Base-by-base conservation (phyloP, 148 eudicot species). In the Heliamphora exappendiculata region DNA sequence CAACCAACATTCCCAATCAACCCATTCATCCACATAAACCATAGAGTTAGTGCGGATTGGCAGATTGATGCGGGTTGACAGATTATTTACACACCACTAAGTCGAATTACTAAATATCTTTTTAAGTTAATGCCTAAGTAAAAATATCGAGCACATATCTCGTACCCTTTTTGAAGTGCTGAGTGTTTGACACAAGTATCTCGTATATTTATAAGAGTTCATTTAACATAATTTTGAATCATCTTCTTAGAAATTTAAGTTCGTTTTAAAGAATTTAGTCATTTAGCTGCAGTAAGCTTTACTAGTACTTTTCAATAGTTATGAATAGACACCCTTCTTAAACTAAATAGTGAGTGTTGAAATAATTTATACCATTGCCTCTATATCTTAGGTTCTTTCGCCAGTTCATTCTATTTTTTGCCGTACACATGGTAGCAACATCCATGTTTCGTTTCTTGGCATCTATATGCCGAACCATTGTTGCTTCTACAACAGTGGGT, bases 391-490 rank as follows among this genome's bases (percentile, higher is more conserved):
- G 97, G 92, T 92, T 92, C 78, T 86, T 90, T 70, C 83, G 90
- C 34, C 98, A 93, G 36, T 77, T 87, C 70, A 54, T 91, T 50
- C 24, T 93, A 58, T 67, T 85, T 37, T 86, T 83, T 70, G 80
- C 81, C 44, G 86, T 85, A 64, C 97, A 93, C 89, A 72, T 89
- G 49, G 44, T 87, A 28, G 82, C 93, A 64, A 77, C 76, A 72
- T 86, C 98, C 22, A 62, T 88, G 85, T 91, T 90, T 80, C 90
- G 98, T 76, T 85, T 90, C 76, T 31, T 91, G 76, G 97, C 91
- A 58, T 80, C 94, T 57, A 51, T 91, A n/a, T 88, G 75, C 57
- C 91, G 79, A 76, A 88, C 87, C n/a, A 57, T 81, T 20, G 89
- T 81, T 76, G 79, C 82, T 60, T 78, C 97, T 44, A 70, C 77